Base-by-base conservation (phyloP, 441 rosid species). In the Populus hybrid region DNA sequence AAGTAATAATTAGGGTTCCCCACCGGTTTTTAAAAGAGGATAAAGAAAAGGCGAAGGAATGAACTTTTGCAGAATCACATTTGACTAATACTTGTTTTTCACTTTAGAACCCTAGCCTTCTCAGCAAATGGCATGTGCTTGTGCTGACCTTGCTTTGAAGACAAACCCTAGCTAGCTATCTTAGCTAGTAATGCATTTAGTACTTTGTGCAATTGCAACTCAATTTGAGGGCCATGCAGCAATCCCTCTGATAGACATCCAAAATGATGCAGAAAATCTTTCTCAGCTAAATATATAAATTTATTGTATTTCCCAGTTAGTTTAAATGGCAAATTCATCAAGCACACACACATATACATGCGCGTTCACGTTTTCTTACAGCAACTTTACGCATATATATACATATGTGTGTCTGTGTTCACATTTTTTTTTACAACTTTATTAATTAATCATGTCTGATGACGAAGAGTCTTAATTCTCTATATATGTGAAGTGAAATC, bases 51-150 rank as follows among this genome's bases (percentile, higher is more conserved):
- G 65, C 75, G 78, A 82, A 78, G 78, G 14, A 30, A 20, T 24
- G 8, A 75, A 68, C 81, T 86, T 88, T 84, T 81, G 85, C 85
- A 80, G 90, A 59, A 35, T 76, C 75, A 69, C 65, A 76, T 82
- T 85, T 87, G 87, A 87, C 86, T 78, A 84, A 28, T 66, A 28
- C 35, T 76, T 2, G 18, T 77, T 57, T 77, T 57, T 24, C 65
- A 74, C 61, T 79, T 83, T 28, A 63, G 59, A 77, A 78, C 75
- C 82, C 53, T 82, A 70, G 79, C 77, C 82, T 83, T 87, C 80
- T 78, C 53, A 79, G 78, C 64, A 36, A 67, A 28, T 65, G 71
- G 65, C 85, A 85, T 87, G 80, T 87, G 78, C 80, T 63, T 70
- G 28, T 59, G 59, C n/a, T 18, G 32, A 36, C 74, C 30, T 74